phyloP scores from a whole-genome alignment of 768 basidiomycete genomes.

The Leccinum olivaceopallidum region DNA sequence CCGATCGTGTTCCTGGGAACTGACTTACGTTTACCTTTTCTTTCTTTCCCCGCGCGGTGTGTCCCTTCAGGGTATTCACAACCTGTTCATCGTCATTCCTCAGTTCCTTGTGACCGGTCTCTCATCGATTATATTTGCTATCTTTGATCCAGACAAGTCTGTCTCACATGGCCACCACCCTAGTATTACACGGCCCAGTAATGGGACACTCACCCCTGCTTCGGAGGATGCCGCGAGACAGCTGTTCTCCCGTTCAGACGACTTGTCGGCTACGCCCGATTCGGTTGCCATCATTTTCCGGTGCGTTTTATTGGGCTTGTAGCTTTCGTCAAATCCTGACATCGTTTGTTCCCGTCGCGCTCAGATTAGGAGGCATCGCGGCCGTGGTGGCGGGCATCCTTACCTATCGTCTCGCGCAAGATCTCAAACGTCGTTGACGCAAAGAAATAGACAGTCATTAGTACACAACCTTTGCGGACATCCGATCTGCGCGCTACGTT shows the following conservation, averaged over 20 bases:
- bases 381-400: conserved; percentile 56
- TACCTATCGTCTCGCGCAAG: conserved; percentile 53
- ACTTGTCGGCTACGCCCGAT: conserved; percentile 41
- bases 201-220: conserved; percentile 7
- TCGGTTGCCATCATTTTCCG: conserved; percentile 82
- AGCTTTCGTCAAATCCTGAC: neutral
- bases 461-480: neutral
- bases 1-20: conserved; percentile 2
- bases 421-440: conserved; percentile 40
- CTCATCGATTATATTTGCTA: conserved; percentile 81
- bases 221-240: conserved; percentile 8
- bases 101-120: conserved; percentile 92
- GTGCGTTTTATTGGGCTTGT: conserved; percentile 35
- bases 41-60: neutral
- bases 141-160: conserved; percentile 69
- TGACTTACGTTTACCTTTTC: neutral
- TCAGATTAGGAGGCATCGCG: conserved; percentile 58
- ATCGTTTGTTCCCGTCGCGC: neutral
- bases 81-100: conserved; percentile 90
- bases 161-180: conserved; percentile 38
- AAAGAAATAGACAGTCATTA: neutral
- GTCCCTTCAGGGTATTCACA: conserved; percentile 80
- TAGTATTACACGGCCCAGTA: conserved; percentile 11
- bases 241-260: conserved; percentile 16
- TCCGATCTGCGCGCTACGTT: neutral